These are phyloP conservation scores for Cercis canadensis DNA, from an alignment of 306 rosid species.

Conservation along the genomic window DNA sequence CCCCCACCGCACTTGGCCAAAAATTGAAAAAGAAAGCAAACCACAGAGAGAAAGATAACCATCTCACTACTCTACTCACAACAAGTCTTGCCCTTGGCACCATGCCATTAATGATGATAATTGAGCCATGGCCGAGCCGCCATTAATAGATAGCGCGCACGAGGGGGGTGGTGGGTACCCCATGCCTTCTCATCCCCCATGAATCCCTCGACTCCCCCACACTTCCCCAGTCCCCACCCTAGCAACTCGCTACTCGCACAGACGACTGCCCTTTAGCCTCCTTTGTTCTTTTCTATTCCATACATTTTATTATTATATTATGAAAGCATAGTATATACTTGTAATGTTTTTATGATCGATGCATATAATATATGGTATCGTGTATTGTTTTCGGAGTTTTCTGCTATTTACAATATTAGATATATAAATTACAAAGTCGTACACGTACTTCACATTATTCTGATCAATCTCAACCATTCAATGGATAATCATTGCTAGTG, in stretches of 20 bases:
- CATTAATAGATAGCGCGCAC: conserved; percentile 75
- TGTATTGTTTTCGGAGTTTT: conserved; percentile 23
- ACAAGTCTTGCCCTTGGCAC: conserved; percentile 39
- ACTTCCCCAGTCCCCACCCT: conserved; percentile 43
- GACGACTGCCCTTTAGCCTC: neutral
- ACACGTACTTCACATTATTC: neutral
- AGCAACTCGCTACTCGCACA: neutral
- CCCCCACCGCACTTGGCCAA: conserved; percentile 45
- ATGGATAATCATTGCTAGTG: conserved; percentile 33
- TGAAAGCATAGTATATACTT: neutral
- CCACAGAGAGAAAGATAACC: neutral
- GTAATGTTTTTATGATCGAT: no score
- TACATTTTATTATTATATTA: neutral
- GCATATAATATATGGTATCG: neutral
- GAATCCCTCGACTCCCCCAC: conserved; percentile 47
- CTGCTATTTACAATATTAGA: neutral
- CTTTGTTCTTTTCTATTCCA: neutral
- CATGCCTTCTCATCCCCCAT: conserved; percentile 49
- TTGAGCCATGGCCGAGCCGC: conserved; percentile 54
- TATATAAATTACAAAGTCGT: conserved; percentile 15
- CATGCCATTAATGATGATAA: conserved; percentile 59
- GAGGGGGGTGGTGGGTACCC: conserved; percentile 67
- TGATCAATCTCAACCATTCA: conserved; percentile 6
- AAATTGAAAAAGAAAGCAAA: neutral
- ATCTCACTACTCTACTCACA: no score